A percentile compares a stretch with the other conserved stretches of the same genome.
Conservation (phyloP, 768 basidiomycete species). For the Mycena floridula region DNA sequence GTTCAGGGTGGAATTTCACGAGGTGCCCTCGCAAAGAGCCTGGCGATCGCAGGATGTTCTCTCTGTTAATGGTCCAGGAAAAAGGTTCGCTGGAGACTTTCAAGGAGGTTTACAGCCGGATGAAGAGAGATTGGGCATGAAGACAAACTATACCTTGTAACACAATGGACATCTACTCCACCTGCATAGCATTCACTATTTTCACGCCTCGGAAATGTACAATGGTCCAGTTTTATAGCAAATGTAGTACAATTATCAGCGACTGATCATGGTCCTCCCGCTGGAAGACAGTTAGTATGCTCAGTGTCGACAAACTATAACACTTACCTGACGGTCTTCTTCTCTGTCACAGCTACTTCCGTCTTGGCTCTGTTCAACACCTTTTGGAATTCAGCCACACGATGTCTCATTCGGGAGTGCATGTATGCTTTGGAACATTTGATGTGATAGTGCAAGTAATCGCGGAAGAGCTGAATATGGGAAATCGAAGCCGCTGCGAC, state of each 20-base stretch:
- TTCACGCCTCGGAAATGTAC: no score
- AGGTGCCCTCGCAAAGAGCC: conserved; percentile 34
- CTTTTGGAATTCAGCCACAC: conserved; percentile 94
- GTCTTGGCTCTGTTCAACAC: conserved; percentile 95
- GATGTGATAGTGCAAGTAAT: conserved; percentile 99
- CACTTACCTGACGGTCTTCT: conserved; percentile 86
- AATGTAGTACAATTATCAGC: no score
- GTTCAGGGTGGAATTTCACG: conserved; percentile 77
- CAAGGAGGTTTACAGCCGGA: conserved; percentile 60
- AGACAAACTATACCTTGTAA: no score
- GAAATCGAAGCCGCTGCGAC: conserved; percentile 79
- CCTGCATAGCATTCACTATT: no score
- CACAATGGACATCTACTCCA: no score
- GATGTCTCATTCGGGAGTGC: conserved; percentile 93
- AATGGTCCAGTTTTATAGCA: no score
- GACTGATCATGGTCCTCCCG: background rate
- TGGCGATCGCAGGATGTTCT: conserved; percentile 41
- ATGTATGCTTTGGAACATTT: conserved; percentile 99
- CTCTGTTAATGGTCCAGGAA: conserved; percentile 70
- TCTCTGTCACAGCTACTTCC: conserved; percentile 73
- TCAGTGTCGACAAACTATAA: background rate
- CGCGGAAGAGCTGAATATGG: conserved; percentile 93
- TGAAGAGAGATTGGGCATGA: conserved; percentile 63
- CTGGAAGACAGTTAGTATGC: background rate
- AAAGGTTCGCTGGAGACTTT: conserved; percentile 84